phyloP scores from a whole-genome alignment of 768 basidiomycete species.

The Suillus luteus region DNA sequence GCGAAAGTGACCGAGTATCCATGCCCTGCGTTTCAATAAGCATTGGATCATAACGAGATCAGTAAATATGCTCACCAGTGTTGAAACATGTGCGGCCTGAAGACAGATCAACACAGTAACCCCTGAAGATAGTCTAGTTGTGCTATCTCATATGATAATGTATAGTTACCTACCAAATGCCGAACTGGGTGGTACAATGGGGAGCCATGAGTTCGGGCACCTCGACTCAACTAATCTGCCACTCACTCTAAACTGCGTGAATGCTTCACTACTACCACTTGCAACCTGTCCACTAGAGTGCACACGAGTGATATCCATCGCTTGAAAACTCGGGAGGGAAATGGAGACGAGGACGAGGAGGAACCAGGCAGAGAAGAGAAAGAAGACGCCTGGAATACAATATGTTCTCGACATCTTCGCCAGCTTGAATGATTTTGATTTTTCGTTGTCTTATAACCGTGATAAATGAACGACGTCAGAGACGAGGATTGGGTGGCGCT shows the following conservation, averaged over 20 bases:
- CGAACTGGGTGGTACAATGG: slow-evolving; percentile 48
- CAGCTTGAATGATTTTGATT: slow-evolving; percentile 2
- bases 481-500: not conserved
- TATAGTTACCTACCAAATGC: slow-evolving; percentile 68
- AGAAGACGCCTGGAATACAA: slow-evolving; percentile 61
- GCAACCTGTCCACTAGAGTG: slow-evolving; percentile 42
- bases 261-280: slow-evolving; percentile 22
- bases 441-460: not conserved
- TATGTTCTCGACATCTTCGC: slow-evolving; percentile 47
- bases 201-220: slow-evolving; percentile 4
- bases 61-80: slow-evolving; percentile 39
- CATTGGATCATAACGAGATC: not conserved
- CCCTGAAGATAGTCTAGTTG: slow-evolving; percentile 43
- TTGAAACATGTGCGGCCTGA: slow-evolving; percentile 44
- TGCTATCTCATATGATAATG: slow-evolving; percentile 5
- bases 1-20: slow-evolving; percentile 54
- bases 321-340: slow-evolving; percentile 68
- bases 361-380: slow-evolving; percentile 62
- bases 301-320: slow-evolving; percentile 65
- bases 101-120: slow-evolving; percentile 54
- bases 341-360: slow-evolving; percentile 69
- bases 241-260: slow-evolving; percentile 59
- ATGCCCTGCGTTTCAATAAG: slow-evolving; percentile 40
- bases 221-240: slow-evolving; percentile 6
- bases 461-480: not conserved